Conservation (phyloP, 2,329 filamentous ascomycete species). For the Aureobasidium sp. region DNA sequence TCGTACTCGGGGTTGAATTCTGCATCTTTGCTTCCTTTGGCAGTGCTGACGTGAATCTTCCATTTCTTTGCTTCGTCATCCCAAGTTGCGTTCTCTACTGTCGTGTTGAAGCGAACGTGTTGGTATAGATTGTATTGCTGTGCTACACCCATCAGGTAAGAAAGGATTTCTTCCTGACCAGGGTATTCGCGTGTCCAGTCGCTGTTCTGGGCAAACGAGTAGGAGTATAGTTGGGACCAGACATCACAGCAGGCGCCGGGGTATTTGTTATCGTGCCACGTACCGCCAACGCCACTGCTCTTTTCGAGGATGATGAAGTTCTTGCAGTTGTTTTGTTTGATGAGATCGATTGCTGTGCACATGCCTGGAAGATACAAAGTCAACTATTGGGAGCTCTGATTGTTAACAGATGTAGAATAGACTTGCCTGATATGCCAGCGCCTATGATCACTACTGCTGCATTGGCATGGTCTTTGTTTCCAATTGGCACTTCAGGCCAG, state of each 20-base stretch:
- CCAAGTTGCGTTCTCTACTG: constrained; percentile 46
- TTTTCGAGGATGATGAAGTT: constrained; percentile 52
- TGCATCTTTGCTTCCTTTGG: constrained; percentile 43
- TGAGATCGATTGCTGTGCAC: constrained; percentile 49
- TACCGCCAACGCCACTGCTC: constrained; percentile 41
- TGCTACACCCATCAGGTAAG: constrained; percentile 46
- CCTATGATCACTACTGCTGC: constrained; percentile 50
- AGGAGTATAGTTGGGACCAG: constrained; percentile 48
- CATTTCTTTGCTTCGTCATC: constrained; percentile 44
- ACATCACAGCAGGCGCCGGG: constrained; percentile 30
- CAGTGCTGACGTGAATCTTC: constrained; percentile 41
- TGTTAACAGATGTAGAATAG: neutral
- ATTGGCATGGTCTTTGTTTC: constrained; percentile 43
- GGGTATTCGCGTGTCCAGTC: constrained; percentile 51
- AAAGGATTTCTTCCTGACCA: constrained; percentile 51
- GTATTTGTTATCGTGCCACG: constrained; percentile 43
- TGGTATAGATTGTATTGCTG: constrained; percentile 46
- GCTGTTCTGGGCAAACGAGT: constrained; percentile 50
- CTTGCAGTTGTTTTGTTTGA: constrained; percentile 41
- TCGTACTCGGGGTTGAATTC: constrained; percentile 45
- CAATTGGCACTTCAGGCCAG: constrained; percentile 37
- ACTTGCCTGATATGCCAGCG: constrained; percentile 43
- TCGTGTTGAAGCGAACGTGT: constrained; percentile 50
- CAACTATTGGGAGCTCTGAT: neutral
- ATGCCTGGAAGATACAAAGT: constrained; percentile 26